Conservation (phyloP, 2,329 filamentous ascomycete species). For the Cytospora paraplurivora region DNA sequence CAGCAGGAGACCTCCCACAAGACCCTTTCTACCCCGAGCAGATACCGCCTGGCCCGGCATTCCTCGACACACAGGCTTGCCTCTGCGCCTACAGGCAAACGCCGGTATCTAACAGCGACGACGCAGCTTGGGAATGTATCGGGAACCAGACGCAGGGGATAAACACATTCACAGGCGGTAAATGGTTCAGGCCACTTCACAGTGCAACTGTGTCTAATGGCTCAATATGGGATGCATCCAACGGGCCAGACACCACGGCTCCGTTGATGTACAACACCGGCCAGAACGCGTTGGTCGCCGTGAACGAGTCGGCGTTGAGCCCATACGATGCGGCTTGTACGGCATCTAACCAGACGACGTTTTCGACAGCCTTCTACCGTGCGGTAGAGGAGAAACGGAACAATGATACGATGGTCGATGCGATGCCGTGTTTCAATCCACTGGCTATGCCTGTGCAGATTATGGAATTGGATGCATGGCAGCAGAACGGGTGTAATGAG, state of each 20-base stretch:
- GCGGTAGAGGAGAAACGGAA: conserved; percentile 34
- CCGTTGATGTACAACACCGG: conserved; percentile 37
- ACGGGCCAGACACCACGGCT: conserved; percentile 38
- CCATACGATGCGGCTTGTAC: conserved; percentile 46
- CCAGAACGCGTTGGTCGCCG: conserved; percentile 34
- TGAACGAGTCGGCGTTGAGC: conserved; percentile 34
- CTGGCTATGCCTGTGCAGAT: conserved; percentile 46
- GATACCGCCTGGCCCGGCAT: conserved; percentile 38
- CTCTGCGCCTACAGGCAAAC: conserved; percentile 40
- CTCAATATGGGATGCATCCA: conserved; percentile 42
- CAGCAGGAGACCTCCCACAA: conserved; percentile 31
- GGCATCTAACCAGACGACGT: conserved; percentile 43
- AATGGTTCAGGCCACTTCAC: conserved; percentile 44
- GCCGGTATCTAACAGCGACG: conserved; percentile 30
- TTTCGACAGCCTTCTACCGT: conserved; percentile 46
- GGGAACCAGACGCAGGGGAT: conserved; percentile 46
- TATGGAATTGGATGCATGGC: conserved; percentile 42
- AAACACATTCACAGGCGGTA: conserved; percentile 42
- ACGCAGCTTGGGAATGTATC: conserved; percentile 46
- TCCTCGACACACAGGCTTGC: conserved; percentile 45
- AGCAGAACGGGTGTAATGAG: conserved; percentile 40
- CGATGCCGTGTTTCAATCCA: conserved; percentile 44
- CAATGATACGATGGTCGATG: conserved; percentile 39
- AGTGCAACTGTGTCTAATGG: conserved; percentile 30
- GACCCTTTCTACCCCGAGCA: conserved; percentile 43